Evolutionary conservation across 202 grass and related monocot species (phyloP).

Genomic region (Elaeis oleifera): DNA sequence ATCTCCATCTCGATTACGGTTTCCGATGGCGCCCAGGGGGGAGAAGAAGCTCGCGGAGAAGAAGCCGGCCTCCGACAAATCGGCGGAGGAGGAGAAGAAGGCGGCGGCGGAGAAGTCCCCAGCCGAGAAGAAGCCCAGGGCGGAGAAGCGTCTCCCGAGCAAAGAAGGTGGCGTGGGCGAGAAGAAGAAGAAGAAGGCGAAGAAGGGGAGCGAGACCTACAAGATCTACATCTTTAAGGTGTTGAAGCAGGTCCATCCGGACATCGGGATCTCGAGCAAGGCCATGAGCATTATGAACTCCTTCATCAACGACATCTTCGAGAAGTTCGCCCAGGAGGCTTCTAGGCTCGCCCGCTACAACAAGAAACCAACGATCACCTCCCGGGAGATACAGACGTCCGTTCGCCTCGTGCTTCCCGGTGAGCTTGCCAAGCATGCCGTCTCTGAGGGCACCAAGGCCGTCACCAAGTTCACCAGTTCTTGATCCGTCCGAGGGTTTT

Average conservation of each 20-base stretch:
- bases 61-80: constrained; percentile 1
- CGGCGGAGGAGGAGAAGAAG: constrained; percentile 2
- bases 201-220: constrained; percentile 14
- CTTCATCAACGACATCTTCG: constrained; percentile 21
- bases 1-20: background rate
- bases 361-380: constrained; percentile 21
- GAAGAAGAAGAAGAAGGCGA: constrained; percentile 10
- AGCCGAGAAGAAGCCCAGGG: constrained; percentile 16
- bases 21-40: constrained; percentile 8
- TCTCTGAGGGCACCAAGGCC: constrained; percentile 18
- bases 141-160: constrained; percentile 13
- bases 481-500: background rate
- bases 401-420: constrained; percentile 17
- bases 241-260: constrained; percentile 22
- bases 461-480: constrained; percentile 22
- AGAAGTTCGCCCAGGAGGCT: constrained; percentile 21
- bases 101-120: constrained; percentile 1
- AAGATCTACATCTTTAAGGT: constrained; percentile 25
- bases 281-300: constrained; percentile 25
- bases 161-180: background rate
- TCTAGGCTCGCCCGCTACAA: constrained; percentile 10
- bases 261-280: constrained; percentile 20
- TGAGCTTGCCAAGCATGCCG: constrained; percentile 17
- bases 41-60: constrained; percentile 20
- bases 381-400: constrained; percentile 16